Evolutionary conservation across 2,329 filamentous ascomycete species (phyloP).

Genomic region (Ophiostoma pallidulum): DNA sequence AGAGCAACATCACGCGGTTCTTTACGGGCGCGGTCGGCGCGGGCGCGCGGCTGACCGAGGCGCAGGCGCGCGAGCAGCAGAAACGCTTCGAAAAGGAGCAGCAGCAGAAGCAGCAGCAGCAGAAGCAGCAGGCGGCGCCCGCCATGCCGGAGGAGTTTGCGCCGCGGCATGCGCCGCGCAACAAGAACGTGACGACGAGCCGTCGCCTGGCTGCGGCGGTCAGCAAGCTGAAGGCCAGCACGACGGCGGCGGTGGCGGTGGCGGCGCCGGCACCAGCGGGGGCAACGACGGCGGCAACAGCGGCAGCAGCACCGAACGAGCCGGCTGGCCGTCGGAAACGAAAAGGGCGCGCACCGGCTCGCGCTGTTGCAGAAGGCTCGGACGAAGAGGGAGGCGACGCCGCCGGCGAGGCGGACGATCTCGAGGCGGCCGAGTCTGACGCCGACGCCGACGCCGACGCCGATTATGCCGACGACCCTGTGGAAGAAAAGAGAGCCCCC

Average conservation of each 20-base stretch:
- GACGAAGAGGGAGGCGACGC: constrained; percentile 17
- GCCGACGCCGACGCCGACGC: background rate
- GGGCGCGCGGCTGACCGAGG: constrained; percentile 16
- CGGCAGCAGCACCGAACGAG: constrained; percentile 1
- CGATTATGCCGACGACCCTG: background rate
- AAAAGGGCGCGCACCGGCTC: constrained; percentile 19
- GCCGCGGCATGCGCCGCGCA: constrained; percentile 20
- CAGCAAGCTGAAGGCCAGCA: constrained; percentile 22
- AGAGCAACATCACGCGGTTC: constrained; percentile 90
- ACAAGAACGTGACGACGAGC: constrained; percentile 18
- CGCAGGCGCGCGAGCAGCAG: constrained; percentile 7
- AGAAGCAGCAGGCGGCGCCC: constrained; percentile 7
- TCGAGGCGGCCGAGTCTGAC: constrained; percentile 7
- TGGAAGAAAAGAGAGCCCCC: background rate
- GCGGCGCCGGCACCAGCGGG: constrained; percentile 1
- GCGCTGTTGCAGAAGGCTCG: background rate
- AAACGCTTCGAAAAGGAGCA: too few species aligned
- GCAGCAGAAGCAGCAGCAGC: background rate
- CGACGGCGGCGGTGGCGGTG: constrained; percentile 13
- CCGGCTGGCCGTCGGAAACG: constrained; percentile 23
- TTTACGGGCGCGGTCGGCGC: constrained; percentile 60
- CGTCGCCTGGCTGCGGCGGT: constrained; percentile 27
- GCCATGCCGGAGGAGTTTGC: constrained; percentile 20
- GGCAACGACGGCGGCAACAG: background rate
- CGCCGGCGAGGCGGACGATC: constrained; percentile 5